phyloP scores from a whole-genome alignment of 2,329 filamentous ascomycete genomes.

The Ophiocordyceps camponoti-floridani region DNA sequence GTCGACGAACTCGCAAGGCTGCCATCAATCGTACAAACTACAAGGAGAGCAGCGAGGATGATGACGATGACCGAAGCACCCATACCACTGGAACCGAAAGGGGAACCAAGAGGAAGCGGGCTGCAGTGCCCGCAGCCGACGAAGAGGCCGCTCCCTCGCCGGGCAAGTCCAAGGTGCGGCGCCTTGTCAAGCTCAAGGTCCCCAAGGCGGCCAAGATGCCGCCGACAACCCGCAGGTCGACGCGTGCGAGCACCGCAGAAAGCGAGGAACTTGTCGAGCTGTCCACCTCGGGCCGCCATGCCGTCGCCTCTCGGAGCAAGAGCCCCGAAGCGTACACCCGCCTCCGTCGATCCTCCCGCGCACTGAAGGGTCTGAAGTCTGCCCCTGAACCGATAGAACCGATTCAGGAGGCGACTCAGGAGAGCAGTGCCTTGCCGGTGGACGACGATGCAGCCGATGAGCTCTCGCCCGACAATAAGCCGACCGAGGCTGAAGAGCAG shows the following conservation, averaged over 20 bases:
- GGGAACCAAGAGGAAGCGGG: conserved; percentile 15
- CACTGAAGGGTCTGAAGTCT: conserved; percentile 30
- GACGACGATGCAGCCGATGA: conserved; percentile 20
- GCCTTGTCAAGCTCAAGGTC: conserved; percentile 27
- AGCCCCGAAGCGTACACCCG: conserved; percentile 34
- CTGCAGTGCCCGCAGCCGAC: conserved; percentile 9
- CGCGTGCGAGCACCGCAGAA: conserved; percentile 36
- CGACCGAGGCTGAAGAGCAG: conserved; percentile 11
- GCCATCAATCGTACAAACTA: conserved; percentile 27
- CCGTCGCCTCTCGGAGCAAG: conserved; percentile 28
- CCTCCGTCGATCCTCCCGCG: conserved; percentile 26
- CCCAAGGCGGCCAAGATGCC: conserved; percentile 9
- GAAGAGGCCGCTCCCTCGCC: conserved; percentile 7
- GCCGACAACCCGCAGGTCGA: conserved; percentile 24
- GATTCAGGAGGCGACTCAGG: conserved; percentile 34
- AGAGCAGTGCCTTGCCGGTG: conserved; percentile 21
- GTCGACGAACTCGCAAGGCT: conserved; percentile 28
- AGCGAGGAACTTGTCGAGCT: conserved; percentile 37
- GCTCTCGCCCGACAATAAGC: conserved; percentile 14
- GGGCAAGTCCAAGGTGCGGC: conserved; percentile 12
- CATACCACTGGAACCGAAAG: conserved; percentile 12
- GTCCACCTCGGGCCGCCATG: conserved; percentile 42
- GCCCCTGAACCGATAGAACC: conserved; percentile 28
- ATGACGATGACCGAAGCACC: conserved; percentile 13
- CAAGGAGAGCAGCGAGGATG: conserved; percentile 25